Evolutionary conservation across 768 basidiomycete genomes (phyloP), one percentile per base, ranked within the genome.

Genomic region (Mycena belliarum): DNA sequence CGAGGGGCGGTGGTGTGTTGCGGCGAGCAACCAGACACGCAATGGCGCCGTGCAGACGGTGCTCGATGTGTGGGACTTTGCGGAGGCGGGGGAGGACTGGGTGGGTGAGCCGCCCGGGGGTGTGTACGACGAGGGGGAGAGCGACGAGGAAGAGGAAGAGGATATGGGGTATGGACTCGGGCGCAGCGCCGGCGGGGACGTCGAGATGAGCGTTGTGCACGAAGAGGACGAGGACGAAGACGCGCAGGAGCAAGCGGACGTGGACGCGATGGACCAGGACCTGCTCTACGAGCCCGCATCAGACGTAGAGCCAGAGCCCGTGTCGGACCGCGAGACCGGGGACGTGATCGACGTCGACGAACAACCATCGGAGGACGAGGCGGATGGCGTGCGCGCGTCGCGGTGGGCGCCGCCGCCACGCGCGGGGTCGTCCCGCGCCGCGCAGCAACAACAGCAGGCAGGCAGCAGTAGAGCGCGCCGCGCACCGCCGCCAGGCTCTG

Each of bases 1-100:
- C 70, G 91, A 95, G 71, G 93, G 94, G 0, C 78, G 94, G 57
- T 93, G 93, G 83, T 93, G 94, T 68, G 93, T 99, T 43, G 94
- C 95, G 9, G 97, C 97, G 28, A 93, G 91, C 68, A 93, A 94
- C 64, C 80, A 63, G 47, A 63, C 58, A 48, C 45, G 62, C 7
- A n/a, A 4, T 0, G 88, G 55, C 83, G 83, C 59, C 84, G 90
- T 63, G 72, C 82, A 63, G 6, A 93, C 92, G 5, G 87, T 90
- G 55, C 76, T 94, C 52, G 92, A 94, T 66, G 92, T 94, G 24
- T 94, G 91, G 91, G 91, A 94, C 77, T 94, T 93, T 69, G 92
- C 89, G 16, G 79, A 76, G 48, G 88, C 86, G 67, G 74, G 76
- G 12, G 87, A 89, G n/a, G 88, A 86, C 49, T 92, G 91, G 90